Evolutionary conservation across 2,329 filamentous ascomycete genomes (phyloP).

Genomic region (Claviceps sorghi): DNA sequence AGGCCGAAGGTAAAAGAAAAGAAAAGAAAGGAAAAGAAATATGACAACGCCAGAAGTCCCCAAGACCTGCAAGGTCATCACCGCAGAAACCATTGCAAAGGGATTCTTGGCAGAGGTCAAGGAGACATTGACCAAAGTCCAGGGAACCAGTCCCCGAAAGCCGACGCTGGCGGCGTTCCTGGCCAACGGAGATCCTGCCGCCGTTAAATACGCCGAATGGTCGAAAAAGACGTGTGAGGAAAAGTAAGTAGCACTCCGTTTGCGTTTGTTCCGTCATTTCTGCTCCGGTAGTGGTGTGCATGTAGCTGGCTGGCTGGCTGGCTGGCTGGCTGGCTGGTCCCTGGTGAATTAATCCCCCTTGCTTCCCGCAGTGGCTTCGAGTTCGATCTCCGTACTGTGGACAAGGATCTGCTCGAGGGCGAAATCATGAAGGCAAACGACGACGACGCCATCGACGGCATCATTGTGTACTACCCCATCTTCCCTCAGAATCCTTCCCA

Average conservation of each 20-base stretch:
- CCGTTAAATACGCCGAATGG: constrained; percentile 90
- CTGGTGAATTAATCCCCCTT: background rate
- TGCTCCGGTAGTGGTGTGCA: background rate
- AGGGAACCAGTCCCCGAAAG: constrained; percentile 36
- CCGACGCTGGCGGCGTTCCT: constrained; percentile 83
- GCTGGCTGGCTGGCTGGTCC: background rate
- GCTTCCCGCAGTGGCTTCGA: constrained; percentile 59
- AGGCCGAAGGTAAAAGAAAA: too few relatives aligned
- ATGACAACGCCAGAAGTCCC: constrained; percentile 26
- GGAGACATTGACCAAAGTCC: constrained; percentile 56
- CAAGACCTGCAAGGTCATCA: constrained; percentile 81
- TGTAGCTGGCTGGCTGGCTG: constrained; percentile 5
- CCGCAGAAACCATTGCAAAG: constrained; percentile 78
- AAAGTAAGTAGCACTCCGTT: constrained; percentile 50
- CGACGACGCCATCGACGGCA: constrained; percentile 64
- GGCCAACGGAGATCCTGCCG: constrained; percentile 80
- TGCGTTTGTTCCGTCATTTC: background rate
- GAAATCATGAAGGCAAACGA: constrained; percentile 72
- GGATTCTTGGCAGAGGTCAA: constrained; percentile 63
- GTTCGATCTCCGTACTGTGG: constrained; percentile 71
- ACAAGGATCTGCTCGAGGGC: constrained; percentile 82
- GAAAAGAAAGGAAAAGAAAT: background rate
- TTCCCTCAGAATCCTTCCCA: constrained; percentile 67
- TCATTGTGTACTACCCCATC: constrained; percentile 98
- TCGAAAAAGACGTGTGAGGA: constrained; percentile 92